Evolutionary conservation across 441 rosid genomes (phyloP).

Genomic region (Theobroma grandiflorum): DNA sequence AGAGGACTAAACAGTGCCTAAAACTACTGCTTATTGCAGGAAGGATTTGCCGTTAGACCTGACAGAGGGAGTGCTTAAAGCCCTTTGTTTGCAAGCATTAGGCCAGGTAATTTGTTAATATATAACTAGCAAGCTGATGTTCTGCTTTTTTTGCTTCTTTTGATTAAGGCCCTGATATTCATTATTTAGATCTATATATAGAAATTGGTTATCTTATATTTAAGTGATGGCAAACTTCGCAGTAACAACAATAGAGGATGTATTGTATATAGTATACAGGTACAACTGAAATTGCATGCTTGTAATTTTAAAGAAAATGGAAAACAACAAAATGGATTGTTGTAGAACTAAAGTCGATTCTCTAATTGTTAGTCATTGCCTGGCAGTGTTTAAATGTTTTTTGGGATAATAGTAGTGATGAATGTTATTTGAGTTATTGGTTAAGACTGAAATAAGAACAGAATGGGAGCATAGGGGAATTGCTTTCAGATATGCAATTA

Average conservation of each 20-base stretch:
- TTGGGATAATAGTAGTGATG: too few species aligned
- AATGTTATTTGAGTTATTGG: not conserved
- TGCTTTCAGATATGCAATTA: not conserved
- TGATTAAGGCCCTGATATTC: not conserved
- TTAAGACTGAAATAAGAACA: not conserved
- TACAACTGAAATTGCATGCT: not conserved
- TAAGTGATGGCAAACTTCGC: not conserved
- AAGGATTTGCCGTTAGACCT: slow-evolving; percentile 51
- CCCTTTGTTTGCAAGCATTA: slow-evolving; percentile 52
- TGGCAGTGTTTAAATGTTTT: not conserved
- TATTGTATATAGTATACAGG: not conserved
- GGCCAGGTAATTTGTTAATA: slow-evolving; percentile 45
- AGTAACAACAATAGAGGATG: not conserved
- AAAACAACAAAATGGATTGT: not conserved
- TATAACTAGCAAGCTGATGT: not conserved
- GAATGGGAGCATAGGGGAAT: not conserved
- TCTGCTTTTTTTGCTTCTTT: not conserved
- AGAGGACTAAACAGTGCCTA: not conserved
- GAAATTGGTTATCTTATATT: not conserved
- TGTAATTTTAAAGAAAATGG: slow-evolving; percentile 3
- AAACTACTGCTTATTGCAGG: slow-evolving; percentile 32
- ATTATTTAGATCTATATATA: not conserved
- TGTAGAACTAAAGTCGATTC: not conserved
- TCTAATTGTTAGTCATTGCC: not conserved
- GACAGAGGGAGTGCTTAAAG: slow-evolving; percentile 51